phyloP scores from a whole-genome alignment of 1,284 basidiomycete genomes.

The Agroathelia rolfsii region DNA sequence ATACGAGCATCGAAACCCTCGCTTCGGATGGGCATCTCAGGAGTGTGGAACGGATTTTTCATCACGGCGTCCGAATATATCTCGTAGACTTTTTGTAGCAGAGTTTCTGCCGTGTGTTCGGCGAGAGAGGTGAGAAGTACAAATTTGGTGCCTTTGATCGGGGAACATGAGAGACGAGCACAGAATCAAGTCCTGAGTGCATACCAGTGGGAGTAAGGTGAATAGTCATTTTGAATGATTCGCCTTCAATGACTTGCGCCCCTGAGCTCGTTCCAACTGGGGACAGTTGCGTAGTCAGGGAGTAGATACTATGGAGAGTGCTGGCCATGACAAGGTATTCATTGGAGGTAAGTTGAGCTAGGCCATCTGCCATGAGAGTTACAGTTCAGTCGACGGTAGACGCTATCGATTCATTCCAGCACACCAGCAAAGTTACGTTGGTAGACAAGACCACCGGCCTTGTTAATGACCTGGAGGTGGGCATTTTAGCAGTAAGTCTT shows the following conservation, averaged over 20 bases:
- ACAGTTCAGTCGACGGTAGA: slow-evolving; percentile 10
- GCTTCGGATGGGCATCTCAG: slow-evolving; percentile 95
- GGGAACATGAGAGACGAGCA: slow-evolving; percentile 2
- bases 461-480: slow-evolving; percentile 83
- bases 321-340: slow-evolving; percentile 96
- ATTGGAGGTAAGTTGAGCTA: slow-evolving; percentile 86
- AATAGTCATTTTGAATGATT: slow-evolving; percentile 86
- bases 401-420: too few relatives aligned
- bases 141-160: slow-evolving; percentile 83
- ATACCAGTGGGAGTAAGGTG: slow-evolving; percentile 88
- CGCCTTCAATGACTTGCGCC: slow-evolving; percentile 88
- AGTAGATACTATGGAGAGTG: slow-evolving; percentile 95
- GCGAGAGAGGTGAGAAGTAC: slow-evolving; percentile 80
- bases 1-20: slow-evolving; percentile 81
- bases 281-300: slow-evolving; percentile 88
- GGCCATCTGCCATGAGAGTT: slow-evolving; percentile 57
- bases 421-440: slow-evolving; percentile 83
- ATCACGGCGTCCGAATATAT: slow-evolving; percentile 90
- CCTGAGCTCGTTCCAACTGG: slow-evolving; percentile 80
- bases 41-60: slow-evolving; percentile 99
- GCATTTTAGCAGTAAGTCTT: too few relatives aligned
- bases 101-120: slow-evolving; percentile 63
- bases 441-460: slow-evolving; percentile 95
- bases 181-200: slow-evolving; percentile 3
- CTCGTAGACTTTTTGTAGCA: slow-evolving; percentile 81